phyloP scores from a whole-genome alignment of 805 yeast species.

The Starmerella floricola region DNA sequence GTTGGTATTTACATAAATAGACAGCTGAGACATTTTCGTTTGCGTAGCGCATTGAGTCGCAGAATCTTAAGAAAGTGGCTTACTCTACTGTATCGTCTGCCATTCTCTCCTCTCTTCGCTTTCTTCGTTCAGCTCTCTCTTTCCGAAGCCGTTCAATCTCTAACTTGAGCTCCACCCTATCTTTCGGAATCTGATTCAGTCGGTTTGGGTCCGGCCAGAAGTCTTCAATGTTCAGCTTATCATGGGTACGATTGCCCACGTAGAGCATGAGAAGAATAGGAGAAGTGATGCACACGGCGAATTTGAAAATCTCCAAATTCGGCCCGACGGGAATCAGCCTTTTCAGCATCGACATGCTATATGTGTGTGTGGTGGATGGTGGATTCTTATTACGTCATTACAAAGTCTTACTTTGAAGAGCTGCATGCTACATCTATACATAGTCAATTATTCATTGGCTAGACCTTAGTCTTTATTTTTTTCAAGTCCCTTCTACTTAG shows the following conservation, averaged over 20 bases:
- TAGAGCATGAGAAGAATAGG: constrained; percentile 90
- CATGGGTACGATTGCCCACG: constrained; percentile 82
- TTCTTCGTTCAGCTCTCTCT: constrained; percentile 37
- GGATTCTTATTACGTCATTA: background rate
- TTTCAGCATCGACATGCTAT: constrained; percentile 4
- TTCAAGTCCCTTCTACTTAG: no score
- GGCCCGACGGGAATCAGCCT: constrained; percentile 19
- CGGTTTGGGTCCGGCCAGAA: constrained; percentile 97
- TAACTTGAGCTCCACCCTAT: constrained; percentile 80
- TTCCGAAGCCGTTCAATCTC: constrained; percentile 79
- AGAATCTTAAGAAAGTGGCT: background rate
- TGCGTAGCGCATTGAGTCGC: no score
- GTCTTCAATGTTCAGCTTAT: constrained; percentile 79
- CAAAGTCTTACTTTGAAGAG: background rate
- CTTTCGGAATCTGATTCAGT: constrained; percentile 81
- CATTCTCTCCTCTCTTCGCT: constrained; percentile 6
- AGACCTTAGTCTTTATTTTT: no score
- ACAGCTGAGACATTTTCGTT: no score
- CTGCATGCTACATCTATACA: no score
- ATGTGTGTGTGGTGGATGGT: no score
- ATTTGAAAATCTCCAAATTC: constrained; percentile 34
- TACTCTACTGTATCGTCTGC: background rate
- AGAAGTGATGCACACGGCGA: constrained; percentile 70
- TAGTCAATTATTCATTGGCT: no score
- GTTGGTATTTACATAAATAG: no score